Percentiles rank a stretch among this genome's conserved stretches.
Evolutionary conservation across 768 basidiomycete species (phyloP).

Genomic region (Infundibulicybe gibba): DNA sequence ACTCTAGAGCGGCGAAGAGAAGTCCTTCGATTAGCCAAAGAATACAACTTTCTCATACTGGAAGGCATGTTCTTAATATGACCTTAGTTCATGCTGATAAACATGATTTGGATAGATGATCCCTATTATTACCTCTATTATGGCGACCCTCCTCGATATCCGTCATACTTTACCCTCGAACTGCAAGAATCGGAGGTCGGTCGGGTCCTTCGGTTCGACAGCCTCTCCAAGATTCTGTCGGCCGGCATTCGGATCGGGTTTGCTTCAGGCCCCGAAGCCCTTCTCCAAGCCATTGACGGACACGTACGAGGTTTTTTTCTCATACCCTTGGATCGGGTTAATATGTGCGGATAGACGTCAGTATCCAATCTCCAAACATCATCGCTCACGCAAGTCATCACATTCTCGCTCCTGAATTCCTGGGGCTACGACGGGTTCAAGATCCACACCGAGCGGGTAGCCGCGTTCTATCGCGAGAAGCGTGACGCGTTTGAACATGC

Average conservation of each 20-base stretch:
- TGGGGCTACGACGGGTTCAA: conserved; percentile 77
- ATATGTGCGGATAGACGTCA: conserved; percentile 39
- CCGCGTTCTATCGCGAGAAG: conserved; percentile 63
- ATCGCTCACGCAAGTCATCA: conserved; percentile 57
- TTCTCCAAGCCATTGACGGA: conserved; percentile 64
- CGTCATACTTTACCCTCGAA: conserved; percentile 81
- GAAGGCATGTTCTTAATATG: conserved; percentile 50
- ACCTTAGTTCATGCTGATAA: background rate
- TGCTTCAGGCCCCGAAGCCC: conserved; percentile 60
- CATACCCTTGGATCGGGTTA: background rate
- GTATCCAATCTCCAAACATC: conserved; percentile 61
- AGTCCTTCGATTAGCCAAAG: conserved; percentile 61
- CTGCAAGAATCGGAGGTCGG: conserved; percentile 58
- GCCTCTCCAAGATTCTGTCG: conserved; percentile 76
- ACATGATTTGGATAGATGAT: conserved; percentile 50
- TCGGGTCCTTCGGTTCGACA: conserved; percentile 81
- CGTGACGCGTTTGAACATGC: conserved; percentile 71
- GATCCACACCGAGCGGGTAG: conserved; percentile 58
- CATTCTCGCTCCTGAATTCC: conserved; percentile 45
- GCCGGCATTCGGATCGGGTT: conserved; percentile 78
- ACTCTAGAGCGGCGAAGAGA: conserved; percentile 62
- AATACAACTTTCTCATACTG: conserved; percentile 75
- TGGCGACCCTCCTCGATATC: conserved; percentile 53
- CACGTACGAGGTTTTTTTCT: conserved; percentile 39
- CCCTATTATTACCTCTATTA: conserved; percentile 77